Conservation (phyloP, 805 yeast species). For the Wickerhamomyces kurtzmanii region DNA sequence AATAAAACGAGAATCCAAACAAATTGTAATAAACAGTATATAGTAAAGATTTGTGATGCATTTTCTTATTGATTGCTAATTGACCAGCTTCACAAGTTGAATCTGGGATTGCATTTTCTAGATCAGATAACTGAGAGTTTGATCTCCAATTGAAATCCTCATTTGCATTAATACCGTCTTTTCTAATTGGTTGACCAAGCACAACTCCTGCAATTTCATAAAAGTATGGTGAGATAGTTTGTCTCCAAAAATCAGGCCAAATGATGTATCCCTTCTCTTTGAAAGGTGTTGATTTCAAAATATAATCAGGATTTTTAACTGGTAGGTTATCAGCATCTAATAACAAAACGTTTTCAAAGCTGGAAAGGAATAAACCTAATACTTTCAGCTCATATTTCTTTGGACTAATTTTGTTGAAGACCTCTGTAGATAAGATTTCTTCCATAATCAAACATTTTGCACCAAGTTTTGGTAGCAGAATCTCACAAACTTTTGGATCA, state of each 20-base stretch:
- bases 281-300: conserved; percentile 37
- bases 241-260: conserved; percentile 67
- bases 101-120: conserved; percentile 58
- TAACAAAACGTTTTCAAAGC: conserved; percentile 33
- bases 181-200: conserved; percentile 25
- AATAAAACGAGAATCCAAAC: conserved; percentile 57
- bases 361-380: conserved; percentile 34
- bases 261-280: conserved; percentile 35
- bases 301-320: conserved; percentile 33
- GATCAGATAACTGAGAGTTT: conserved; percentile 38
- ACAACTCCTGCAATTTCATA: conserved; percentile 44
- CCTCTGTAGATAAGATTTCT: conserved; percentile 21
- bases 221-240: conserved; percentile 53
- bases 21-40: conserved; percentile 58
- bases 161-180: conserved; percentile 22
- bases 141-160: conserved; percentile 32
- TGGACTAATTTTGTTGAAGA: conserved; percentile 9
- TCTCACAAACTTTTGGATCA: conserved; percentile 32
- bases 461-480: conserved; percentile 26
- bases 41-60: conserved; percentile 48
- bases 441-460: conserved; percentile 32
- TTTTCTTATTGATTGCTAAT: conserved; percentile 48
- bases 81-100: conserved; percentile 71
- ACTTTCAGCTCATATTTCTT: conserved; percentile 18
- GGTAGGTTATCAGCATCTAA: conserved; percentile 40